Conservation (phyloP, 305 asterid genomes). For the Andrographis paniculata region DNA sequence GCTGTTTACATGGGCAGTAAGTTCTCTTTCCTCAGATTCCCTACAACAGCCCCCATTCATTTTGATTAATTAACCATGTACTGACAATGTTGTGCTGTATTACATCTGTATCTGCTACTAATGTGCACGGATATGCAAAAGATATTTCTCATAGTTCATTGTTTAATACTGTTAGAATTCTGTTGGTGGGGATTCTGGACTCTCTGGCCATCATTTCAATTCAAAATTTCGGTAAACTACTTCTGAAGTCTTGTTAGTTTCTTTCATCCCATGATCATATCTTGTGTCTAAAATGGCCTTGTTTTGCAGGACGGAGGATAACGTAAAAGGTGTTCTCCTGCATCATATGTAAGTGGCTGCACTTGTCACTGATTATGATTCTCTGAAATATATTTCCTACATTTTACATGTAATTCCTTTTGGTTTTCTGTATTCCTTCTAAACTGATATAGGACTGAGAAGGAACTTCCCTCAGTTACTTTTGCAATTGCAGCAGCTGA, state of each 20-base stretch:
- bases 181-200: slow-evolving; percentile 91
- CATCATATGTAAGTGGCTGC: slow-evolving; percentile 75
- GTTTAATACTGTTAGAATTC: slow-evolving; percentile 53
- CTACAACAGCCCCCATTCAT: too few relatives aligned
- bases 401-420: neutral
- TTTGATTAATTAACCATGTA: slow-evolving; percentile 9
- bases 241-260: slow-evolving; percentile 3
- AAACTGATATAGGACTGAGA: slow-evolving; percentile 53
- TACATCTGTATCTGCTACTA: slow-evolving; percentile 1
- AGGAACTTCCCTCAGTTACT: slow-evolving; percentile 72
- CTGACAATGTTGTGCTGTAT: slow-evolving; percentile 1
- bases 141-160: slow-evolving; percentile 12
- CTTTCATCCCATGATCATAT: slow-evolving; percentile 6
- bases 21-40: slow-evolving; percentile 19
- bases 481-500: slow-evolving; percentile 85
- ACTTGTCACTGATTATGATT: slow-evolving; percentile 11
- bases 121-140: slow-evolving; percentile 9
- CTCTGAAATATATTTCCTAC: neutral
- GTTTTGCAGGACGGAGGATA: slow-evolving; percentile 53
- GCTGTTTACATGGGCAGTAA: slow-evolving; percentile 96
- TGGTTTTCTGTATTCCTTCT: slow-evolving; percentile 16
- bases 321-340: slow-evolving; percentile 64
- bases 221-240: slow-evolving; percentile 54
- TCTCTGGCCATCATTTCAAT: slow-evolving; percentile 80
- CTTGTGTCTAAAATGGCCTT: slow-evolving; percentile 22